A percentile compares a stretch with the other conserved stretches of the same genome.
Evolutionary conservation across 192 early-diverging fungal genomes (phyloP).

Genomic region (Phycomyces blakesleeanus): DNA sequence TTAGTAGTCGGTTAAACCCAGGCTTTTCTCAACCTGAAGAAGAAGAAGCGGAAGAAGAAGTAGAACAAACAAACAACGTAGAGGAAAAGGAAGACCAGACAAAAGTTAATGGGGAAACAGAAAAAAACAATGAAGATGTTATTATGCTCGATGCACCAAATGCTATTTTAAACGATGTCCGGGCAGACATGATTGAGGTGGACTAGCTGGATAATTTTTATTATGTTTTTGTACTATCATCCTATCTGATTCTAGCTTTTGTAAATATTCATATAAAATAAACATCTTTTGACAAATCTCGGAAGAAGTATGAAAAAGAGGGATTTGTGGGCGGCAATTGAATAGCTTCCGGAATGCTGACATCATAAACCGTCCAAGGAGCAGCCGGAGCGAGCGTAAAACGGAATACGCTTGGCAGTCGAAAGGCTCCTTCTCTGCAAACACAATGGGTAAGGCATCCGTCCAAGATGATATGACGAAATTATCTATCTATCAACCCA

Average conservation of each 20-base stretch:
- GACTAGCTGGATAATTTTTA: no score
- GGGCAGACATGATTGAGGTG: no score
- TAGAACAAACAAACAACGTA: slow-evolving; percentile 13
- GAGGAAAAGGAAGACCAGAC: neutral
- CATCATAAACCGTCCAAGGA: neutral
- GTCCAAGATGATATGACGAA: no score
- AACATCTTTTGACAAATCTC: neutral
- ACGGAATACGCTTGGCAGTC: neutral
- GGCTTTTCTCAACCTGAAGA: slow-evolving; percentile 33
- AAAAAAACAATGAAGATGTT: no score
- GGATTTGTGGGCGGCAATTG: neutral
- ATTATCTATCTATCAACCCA: slow-evolving; percentile 5
- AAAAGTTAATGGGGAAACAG: no score
- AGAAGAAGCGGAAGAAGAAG: slow-evolving; percentile 25
- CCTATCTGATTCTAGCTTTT: no score
- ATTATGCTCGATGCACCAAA: no score
- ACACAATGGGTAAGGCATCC: slow-evolving; percentile 1
- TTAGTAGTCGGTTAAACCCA: slow-evolving; percentile 23
- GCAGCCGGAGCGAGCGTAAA: neutral
- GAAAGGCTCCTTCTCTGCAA: neutral
- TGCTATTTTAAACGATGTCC: no score
- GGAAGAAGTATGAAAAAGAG: neutral
- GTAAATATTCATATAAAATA: neutral
- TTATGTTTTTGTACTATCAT: no score
- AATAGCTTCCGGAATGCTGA: neutral